Base-by-base conservation (phyloP, 345 rosid genomes). In the Punica granatum region DNA sequence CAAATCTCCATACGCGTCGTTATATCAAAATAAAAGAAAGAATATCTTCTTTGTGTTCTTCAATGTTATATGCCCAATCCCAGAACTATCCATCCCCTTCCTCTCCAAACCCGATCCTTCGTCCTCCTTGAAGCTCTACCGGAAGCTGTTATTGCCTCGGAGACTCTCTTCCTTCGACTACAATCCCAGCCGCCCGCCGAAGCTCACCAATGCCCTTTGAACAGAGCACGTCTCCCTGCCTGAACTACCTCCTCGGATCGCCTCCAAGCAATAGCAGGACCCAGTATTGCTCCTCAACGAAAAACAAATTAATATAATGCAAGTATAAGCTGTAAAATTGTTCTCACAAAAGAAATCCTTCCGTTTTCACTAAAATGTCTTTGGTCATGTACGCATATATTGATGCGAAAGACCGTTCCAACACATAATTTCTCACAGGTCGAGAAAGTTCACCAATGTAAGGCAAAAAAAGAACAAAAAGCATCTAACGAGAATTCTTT, bases 241-340 rank as follows among this genome's bases (percentile, higher is more conserved):
- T 30, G 49, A 37, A 36, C 28, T 54, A 30, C 25, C 71, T 54
- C 83, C 63, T 66, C 42, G 53, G 60, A 48, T 16, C 25, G 41
- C 67, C n/a, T 85, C 79, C 46, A 88, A 78, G 73, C 64, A 66
- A 18, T 81, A 79, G 42, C 36, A 62, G 15, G 89, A 81, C 46
- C 67, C 88, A 65, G 87, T 93, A 62, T 79, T 96, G 21, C 39
- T 81, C 73, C 88, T 93, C 68, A 89, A 93, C 72, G 90, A 87
- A 76, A n/a, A n/a, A n/a, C n/a, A n/a, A n/a, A n/a, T n/a, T n/a
- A n/a, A n/a, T n/a, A n/a, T n/a, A n/a, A n/a, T n/a, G n/a, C n/a
- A n/a, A n/a, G n/a, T n/a, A n/a, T n/a, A n/a, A n/a, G n/a, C n/a
- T n/a, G n/a, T n/a, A n/a, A n/a, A n/a, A n/a, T n/a, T n/a, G n/a